Base-by-base conservation (phyloP, 1,139 yeast genomes). In the Dujonia santamariae region DNA sequence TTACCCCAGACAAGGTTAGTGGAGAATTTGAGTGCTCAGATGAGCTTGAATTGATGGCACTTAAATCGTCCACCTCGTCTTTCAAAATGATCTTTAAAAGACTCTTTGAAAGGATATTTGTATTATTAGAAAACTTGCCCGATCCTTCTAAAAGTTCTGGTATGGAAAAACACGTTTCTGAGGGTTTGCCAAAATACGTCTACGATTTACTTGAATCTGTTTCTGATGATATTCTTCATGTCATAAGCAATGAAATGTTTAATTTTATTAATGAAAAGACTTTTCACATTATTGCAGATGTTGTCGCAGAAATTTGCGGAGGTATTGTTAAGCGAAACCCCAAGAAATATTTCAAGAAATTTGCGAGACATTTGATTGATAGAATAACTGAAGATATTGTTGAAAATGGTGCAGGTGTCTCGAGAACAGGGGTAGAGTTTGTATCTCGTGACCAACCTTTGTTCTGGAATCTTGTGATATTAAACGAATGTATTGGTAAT, bases 391-490 rank as follows among this genome's bases (percentile, higher is more conserved):
- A 75, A 19, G 96, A 92, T 50, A 69, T 92, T 16, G 67, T 67
- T n/a, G 90, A 83, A 47, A 85, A 90, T 45, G 85, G 81, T 7
- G 97, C 97, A 0, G 97, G 97, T 2, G 63, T 76, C 1, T 64
- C 81, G 0, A 73, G 96, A 51, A 76, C 80, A 14, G 82, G 85
- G 1, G 68, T 75, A 3, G 88, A 82, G 30, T 68, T 85, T 21
- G 68, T 80, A 17, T 87, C 87, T 11, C 70, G 90, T 33, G 98
- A 92, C 55, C 82, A 84, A 30, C 76, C 82, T 9, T 62, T 92
- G 12, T 78, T 79, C 27, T 80, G 96, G 80, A 77, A 84, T 51
- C 56, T 87, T 31, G 72, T 80, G 2, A 75, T 88, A 3, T 59
- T 90, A 32, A 80, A 82, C 50, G 90, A 87, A 54, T 68, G 83